phyloP scores from a whole-genome alignment of 495 filamentous ascomycete genomes.

The Articulospora tetracladia region DNA sequence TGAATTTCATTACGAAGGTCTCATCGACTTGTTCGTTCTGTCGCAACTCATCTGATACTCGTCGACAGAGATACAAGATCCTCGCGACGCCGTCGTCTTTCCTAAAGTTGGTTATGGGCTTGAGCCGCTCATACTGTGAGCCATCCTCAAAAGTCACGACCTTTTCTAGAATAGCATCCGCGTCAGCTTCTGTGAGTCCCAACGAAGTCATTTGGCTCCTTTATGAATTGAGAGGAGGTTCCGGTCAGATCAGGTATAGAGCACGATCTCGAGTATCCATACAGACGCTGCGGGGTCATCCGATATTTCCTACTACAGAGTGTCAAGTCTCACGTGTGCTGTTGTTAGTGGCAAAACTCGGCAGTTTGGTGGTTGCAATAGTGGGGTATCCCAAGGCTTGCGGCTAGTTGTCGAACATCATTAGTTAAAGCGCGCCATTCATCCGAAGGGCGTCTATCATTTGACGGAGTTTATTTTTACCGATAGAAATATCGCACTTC shows the following conservation, averaged over 20 bases:
- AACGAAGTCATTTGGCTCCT: background rate
- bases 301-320: background rate
- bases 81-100: conserved; percentile 2
- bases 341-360: background rate
- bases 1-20: background rate
- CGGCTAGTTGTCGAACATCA: background rate
- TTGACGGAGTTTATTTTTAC: background rate
- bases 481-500: background rate
- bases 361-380: background rate
- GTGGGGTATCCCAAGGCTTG: background rate
- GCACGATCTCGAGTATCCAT: background rate
- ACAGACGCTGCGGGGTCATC: background rate
- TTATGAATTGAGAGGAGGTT: background rate
- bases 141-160: background rate
- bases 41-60: background rate
- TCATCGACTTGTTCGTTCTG: background rate
- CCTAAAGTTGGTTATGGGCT: conserved; percentile 1
- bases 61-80: conserved; percentile 1
- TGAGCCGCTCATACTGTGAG: conserved; percentile 2
- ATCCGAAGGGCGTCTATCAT: background rate
- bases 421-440: background rate
- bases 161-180: background rate
- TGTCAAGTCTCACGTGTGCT: background rate
- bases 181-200: background rate
- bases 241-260: background rate